These are phyloP conservation scores for Teratosphaeria viscida DNA, from an alignment of 2,329 filamentous ascomycete genomes.

Conservation along the genomic window DNA sequence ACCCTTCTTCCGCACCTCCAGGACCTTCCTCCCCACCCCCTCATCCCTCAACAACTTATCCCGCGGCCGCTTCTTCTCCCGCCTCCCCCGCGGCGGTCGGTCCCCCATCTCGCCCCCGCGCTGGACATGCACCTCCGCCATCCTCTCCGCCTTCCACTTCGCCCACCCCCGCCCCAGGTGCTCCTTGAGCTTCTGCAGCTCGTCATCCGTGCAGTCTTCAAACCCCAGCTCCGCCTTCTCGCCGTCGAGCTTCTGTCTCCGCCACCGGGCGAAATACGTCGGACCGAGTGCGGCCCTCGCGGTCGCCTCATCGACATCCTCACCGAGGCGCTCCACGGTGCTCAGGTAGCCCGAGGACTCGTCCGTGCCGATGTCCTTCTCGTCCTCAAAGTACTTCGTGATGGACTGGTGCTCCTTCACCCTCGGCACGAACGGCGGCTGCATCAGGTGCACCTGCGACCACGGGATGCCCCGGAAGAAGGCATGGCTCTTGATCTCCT, in stretches of 20 bases:
- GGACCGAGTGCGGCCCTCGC: constrained; percentile 7
- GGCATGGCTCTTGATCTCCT: constrained; percentile 78
- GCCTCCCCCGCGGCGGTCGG: constrained; percentile 25
- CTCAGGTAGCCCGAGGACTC: constrained; percentile 18
- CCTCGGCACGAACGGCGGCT: constrained; percentile 70
- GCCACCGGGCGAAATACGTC: constrained; percentile 12
- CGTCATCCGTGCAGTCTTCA: constrained; percentile 17
- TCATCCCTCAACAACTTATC: constrained; percentile 75
- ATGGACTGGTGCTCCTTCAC: constrained; percentile 43
- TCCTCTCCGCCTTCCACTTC: constrained; percentile 19
- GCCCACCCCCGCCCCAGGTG: constrained; percentile 21
- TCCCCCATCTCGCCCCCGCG: constrained; percentile 4
- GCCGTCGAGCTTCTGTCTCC: constrained; percentile 11
- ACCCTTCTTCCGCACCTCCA: constrained; percentile 69
- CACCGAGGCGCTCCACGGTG: constrained; percentile 12
- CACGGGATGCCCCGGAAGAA: constrained; percentile 77
- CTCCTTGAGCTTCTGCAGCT: constrained; percentile 21
- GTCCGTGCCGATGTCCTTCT: constrained; percentile 51
- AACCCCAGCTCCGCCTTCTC: constrained; percentile 24
- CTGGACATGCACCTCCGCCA: constrained; percentile 14
- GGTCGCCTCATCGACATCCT: constrained; percentile 5
- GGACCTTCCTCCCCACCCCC: constrained; percentile 52
- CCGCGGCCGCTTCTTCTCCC: constrained; percentile 68
- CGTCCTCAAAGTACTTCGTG: constrained; percentile 85
- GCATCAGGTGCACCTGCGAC: constrained; percentile 59